These are phyloP conservation scores for Balakata baccata DNA, from an alignment of 345 rosid species.

Conservation along the genomic window DNA sequence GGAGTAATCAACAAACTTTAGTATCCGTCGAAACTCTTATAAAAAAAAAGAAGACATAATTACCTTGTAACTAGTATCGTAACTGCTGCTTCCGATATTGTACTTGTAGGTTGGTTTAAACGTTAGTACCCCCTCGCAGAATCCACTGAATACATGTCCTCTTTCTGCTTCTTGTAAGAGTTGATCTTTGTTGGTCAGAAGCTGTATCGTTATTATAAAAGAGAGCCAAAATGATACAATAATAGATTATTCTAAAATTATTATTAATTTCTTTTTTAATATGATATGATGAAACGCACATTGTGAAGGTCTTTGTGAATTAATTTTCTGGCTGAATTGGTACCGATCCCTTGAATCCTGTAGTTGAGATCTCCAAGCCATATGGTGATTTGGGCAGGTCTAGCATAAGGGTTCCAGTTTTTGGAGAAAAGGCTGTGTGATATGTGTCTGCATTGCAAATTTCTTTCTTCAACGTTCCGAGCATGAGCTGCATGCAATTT, in stretches of 20 bases:
- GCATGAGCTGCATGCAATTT: constrained; percentile 38
- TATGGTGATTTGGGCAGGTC: constrained; percentile 43
- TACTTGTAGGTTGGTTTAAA: constrained; percentile 73
- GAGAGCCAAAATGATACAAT: too few relatives aligned
- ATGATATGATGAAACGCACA: constrained; percentile 20
- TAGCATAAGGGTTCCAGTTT: constrained; percentile 35
- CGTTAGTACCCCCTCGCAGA: constrained; percentile 49
- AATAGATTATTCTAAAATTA: too few relatives aligned
- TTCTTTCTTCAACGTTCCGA: constrained; percentile 48
- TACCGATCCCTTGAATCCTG: constrained; percentile 51
- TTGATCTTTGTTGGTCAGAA: constrained; percentile 61
- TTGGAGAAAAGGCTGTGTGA: constrained; percentile 47
- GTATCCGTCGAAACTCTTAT: too few relatives aligned
- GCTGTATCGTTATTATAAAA: constrained; percentile 21
- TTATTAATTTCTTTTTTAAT: too few relatives aligned
- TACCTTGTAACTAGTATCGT: constrained; percentile 66
- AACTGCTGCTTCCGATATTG: constrained; percentile 53
- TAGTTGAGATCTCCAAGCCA: constrained; percentile 76
- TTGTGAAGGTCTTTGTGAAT: constrained; percentile 49
- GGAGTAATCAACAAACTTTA: too few relatives aligned
- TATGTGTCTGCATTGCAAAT: constrained; percentile 42
- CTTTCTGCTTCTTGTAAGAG: constrained; percentile 67
- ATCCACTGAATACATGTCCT: constrained; percentile 61
- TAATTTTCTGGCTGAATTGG: constrained; percentile 48
- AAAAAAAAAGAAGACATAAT: too few relatives aligned